Evolutionary conservation across 2,329 filamentous ascomycete genomes (phyloP).

Genomic region (Neofusicoccum sp.): DNA sequence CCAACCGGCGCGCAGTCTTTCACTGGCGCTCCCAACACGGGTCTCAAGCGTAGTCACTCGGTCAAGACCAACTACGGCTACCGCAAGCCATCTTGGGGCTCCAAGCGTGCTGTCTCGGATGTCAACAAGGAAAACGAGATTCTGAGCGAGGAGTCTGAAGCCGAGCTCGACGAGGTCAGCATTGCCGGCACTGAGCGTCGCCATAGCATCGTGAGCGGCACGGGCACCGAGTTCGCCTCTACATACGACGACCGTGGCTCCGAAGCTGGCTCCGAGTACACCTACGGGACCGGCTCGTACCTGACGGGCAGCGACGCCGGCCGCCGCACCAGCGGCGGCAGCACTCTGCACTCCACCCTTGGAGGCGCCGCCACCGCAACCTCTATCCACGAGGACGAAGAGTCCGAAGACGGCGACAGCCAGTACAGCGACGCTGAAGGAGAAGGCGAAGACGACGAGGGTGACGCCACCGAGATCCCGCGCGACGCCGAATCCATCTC

Average conservation of each 20-base stretch:
- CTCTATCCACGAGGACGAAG: background rate
- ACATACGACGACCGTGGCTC: constrained; percentile 47
- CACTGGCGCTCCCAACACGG: constrained; percentile 41
- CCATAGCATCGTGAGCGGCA: constrained; percentile 39
- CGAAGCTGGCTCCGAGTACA: constrained; percentile 46
- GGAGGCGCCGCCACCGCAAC: background rate
- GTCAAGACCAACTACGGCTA: constrained; percentile 41
- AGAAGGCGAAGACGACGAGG: constrained; percentile 21
- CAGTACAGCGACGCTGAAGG: background rate
- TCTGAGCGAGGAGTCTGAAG: constrained; percentile 45
- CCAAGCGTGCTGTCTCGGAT: constrained; percentile 27
- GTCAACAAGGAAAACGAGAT: constrained; percentile 53
- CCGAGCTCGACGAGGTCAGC: constrained; percentile 29
- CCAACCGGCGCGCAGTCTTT: constrained; percentile 45
- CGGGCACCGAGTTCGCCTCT: constrained; percentile 51
- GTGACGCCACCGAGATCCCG: constrained; percentile 23
- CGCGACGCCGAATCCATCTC: constrained; percentile 11
- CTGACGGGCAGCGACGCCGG: constrained; percentile 51
- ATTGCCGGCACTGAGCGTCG: constrained; percentile 45
- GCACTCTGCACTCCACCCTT: constrained; percentile 29
- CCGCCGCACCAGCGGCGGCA: constrained; percentile 48
- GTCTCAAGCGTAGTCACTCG: constrained; percentile 55
- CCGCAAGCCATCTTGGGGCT: constrained; percentile 39
- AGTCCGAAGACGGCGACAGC: constrained; percentile 29
- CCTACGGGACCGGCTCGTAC: constrained; percentile 52